Conservation (phyloP, 176 grass and related monocot species). For the Avena eriantha region DNA sequence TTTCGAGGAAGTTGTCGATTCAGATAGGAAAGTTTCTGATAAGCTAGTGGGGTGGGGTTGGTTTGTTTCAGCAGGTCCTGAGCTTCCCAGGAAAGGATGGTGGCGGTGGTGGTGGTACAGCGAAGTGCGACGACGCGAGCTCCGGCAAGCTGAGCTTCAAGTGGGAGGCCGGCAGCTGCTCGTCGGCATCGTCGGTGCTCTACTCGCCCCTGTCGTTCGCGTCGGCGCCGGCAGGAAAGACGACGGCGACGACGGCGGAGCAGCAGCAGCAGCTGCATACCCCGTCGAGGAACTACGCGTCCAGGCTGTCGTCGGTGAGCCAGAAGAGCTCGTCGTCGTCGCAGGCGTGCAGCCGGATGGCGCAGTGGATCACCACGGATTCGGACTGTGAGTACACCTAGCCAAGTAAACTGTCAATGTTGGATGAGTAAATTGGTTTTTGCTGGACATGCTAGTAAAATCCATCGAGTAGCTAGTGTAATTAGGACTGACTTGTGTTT, state of each 20-base stretch:
- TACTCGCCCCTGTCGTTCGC: conserved; percentile 53
- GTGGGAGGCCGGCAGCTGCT: conserved; percentile 66
- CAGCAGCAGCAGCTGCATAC: conserved; percentile 35
- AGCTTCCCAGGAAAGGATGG: conserved; percentile 50
- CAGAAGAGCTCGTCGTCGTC: conserved; percentile 32
- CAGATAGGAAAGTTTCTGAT: neutral
- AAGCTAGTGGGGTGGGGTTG: neutral
- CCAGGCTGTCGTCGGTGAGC: conserved; percentile 50
- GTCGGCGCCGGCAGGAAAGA: conserved; percentile 38
- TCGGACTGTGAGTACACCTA: conserved; percentile 52
- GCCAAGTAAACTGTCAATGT: neutral
- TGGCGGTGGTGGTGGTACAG: no score
- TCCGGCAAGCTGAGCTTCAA: conserved; percentile 60
- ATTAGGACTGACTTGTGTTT: neutral
- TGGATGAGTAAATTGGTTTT: neutral
- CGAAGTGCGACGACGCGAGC: conserved; percentile 30
- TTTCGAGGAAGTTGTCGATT: neutral
- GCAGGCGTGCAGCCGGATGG: conserved; percentile 20
- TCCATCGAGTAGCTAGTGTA: neutral
- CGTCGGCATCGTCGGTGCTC: conserved; percentile 44
- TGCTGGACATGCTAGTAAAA: no score
- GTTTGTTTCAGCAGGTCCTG: conserved; percentile 44
- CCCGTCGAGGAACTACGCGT: conserved; percentile 38
- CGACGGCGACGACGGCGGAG: neutral
- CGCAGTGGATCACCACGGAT: conserved; percentile 66